Evolutionary conservation across 2,329 filamentous ascomycete species (phyloP).

Genomic region (Lecanoromycetidae sp.): DNA sequence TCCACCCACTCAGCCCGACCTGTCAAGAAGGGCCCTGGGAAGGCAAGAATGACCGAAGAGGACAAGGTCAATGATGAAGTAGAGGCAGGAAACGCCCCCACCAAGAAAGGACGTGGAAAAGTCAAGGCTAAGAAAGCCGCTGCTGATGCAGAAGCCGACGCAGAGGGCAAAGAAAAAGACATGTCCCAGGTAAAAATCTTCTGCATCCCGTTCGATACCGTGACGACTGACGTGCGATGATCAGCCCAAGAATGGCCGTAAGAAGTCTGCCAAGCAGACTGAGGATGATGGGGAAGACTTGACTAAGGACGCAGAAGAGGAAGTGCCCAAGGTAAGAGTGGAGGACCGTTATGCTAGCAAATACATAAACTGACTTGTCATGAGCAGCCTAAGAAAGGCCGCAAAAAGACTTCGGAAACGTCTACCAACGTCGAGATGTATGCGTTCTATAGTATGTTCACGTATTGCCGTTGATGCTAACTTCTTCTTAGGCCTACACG

Average conservation of each 20-base stretch:
- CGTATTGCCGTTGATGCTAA: too few species aligned
- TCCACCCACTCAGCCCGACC: slow-evolving; percentile 9
- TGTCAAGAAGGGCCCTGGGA: slow-evolving; percentile 16
- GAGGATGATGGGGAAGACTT: background rate
- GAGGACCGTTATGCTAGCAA: too few species aligned
- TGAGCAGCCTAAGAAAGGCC: slow-evolving; percentile 6
- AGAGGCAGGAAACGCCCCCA: background rate
- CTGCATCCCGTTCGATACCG: too few species aligned
- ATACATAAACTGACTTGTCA: too few species aligned
- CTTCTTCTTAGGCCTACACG: too few species aligned
- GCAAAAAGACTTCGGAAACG: slow-evolving; percentile 5
- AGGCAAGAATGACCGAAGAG: slow-evolving; percentile 24
- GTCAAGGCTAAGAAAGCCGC: background rate
- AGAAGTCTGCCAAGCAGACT: background rate
- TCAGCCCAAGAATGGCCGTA: background rate
- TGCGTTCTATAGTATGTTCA: too few species aligned
- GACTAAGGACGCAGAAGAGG: too few species aligned
- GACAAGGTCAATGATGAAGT: slow-evolving; percentile 14
- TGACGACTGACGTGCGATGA: too few species aligned
- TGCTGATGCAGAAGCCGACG: background rate
- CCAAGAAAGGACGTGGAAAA: slow-evolving; percentile 12
- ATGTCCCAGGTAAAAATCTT: too few species aligned
- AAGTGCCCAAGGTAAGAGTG: too few species aligned
- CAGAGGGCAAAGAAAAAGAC: too few species aligned
- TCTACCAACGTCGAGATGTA: too few species aligned